phyloP scores from a whole-genome alignment of 441 rosid genomes.

The Adansonia madagascariensis region DNA sequence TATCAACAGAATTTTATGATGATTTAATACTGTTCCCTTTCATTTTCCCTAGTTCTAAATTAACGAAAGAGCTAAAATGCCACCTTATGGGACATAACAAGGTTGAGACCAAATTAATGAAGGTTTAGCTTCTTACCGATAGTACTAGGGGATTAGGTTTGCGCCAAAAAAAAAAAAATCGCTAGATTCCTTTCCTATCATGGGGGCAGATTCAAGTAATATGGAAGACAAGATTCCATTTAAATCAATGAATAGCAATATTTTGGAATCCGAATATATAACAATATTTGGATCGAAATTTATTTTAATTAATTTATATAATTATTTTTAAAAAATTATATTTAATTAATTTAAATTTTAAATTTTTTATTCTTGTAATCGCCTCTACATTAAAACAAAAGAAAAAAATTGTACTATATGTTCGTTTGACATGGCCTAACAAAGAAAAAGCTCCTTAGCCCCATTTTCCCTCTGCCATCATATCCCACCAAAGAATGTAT shows the following conservation, averaged over 20 bases:
- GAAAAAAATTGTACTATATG: background rate
- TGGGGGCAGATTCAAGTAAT: background rate
- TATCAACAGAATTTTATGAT: background rate
- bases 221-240: conserved; percentile 45
- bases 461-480: conserved; percentile 37
- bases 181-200: conserved; percentile 37
- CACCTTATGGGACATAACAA: conserved; percentile 26
- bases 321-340: no score
- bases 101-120: background rate
- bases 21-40: background rate
- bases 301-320: no score
- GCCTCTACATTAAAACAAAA: no score
- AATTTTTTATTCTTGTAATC: no score
- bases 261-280: conserved; percentile 40
- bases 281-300: background rate
- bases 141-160: background rate
- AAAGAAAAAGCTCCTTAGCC: conserved; percentile 27
- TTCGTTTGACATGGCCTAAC: conserved; percentile 41
- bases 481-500: conserved; percentile 30
- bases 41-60: background rate
- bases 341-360: no score
- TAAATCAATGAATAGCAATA: conserved; percentile 38
- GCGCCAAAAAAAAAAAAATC: background rate
- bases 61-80: conserved; percentile 16
- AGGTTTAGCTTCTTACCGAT: conserved; percentile 4